Conservation (phyloP, 2,329 filamentous ascomycete genomes). For the Colletotrichum higginsianum region DNA sequence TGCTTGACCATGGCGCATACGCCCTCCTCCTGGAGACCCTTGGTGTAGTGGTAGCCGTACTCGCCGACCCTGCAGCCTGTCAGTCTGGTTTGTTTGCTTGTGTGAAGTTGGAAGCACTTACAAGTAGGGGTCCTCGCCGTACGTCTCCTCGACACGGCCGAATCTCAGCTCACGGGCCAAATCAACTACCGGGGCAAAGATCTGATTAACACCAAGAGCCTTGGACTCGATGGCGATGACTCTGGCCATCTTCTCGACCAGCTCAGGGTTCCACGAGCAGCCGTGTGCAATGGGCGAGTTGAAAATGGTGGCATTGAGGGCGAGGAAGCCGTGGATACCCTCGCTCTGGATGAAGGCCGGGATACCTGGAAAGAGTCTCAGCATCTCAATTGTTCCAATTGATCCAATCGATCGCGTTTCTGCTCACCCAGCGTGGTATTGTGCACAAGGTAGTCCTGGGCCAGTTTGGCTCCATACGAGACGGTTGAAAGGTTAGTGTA, state of each 20-base stretch:
- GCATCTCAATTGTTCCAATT: background rate
- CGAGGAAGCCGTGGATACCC: slow-evolving; percentile 80
- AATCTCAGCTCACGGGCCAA: slow-evolving; percentile 80
- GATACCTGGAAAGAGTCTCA: slow-evolving; percentile 74
- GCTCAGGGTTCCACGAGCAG: slow-evolving; percentile 77
- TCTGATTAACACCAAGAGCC: slow-evolving; percentile 79
- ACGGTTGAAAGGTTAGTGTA: slow-evolving; percentile 76
- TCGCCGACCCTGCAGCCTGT: slow-evolving; percentile 67
- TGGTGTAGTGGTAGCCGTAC: slow-evolving; percentile 71
- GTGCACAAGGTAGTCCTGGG: slow-evolving; percentile 78
- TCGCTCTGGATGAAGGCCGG: slow-evolving; percentile 82
- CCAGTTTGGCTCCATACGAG: slow-evolving; percentile 73
- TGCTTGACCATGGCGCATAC: slow-evolving; percentile 84
- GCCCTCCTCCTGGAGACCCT: slow-evolving; percentile 73
- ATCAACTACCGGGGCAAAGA: slow-evolving; percentile 81
- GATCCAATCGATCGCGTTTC: background rate
- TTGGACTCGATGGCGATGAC: slow-evolving; percentile 76
- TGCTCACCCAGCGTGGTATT: slow-evolving; percentile 52
- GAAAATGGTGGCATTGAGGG: slow-evolving; percentile 83
- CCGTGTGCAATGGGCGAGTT: slow-evolving; percentile 82
- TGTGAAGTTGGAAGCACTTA: slow-evolving; percentile 45
- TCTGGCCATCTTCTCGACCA: slow-evolving; percentile 77
- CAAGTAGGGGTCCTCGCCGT: slow-evolving; percentile 78
- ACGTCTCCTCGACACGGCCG: slow-evolving; percentile 82
- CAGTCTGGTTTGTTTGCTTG: background rate